These are phyloP conservation scores for Globisporangium okanoganense DNA, from an alignment of 352 stramenopile genomes.

Conservation along the genomic window DNA sequence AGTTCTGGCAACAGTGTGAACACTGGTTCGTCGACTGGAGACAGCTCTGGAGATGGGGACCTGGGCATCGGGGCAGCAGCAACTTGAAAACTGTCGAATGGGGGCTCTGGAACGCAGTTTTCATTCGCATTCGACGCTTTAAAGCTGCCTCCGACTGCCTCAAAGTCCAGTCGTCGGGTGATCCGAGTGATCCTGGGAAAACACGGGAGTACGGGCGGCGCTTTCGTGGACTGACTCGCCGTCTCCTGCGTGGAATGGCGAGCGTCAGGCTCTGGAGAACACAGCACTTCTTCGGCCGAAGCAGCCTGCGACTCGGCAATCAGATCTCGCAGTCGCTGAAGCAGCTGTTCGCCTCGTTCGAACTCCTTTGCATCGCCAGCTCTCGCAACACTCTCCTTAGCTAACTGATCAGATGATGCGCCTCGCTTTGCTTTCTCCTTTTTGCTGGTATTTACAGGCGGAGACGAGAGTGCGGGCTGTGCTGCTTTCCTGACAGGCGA, in stretches of 20 bases:
- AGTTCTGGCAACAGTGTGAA: constrained; percentile 8
- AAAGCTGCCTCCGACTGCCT: constrained; percentile 9
- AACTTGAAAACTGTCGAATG: constrained; percentile 6
- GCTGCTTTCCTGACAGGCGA: background rate
- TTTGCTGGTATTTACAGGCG: constrained; percentile 6
- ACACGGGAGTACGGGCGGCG: constrained; percentile 14
- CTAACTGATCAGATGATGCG: background rate
- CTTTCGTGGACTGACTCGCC: constrained; percentile 14
- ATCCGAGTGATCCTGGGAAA: constrained; percentile 35
- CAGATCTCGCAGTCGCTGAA: constrained; percentile 31
- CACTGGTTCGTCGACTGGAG: constrained; percentile 14
- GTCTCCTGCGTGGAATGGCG: constrained; percentile 5
- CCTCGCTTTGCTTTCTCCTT: constrained; percentile 9
- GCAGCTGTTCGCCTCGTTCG: constrained; percentile 26
- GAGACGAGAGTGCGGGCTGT: constrained; percentile 7
- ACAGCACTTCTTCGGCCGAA: constrained; percentile 19
- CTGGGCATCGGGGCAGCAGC: background rate
- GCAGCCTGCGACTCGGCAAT: constrained; percentile 21
- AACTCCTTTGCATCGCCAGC: constrained; percentile 15
- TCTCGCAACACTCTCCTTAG: constrained; percentile 5
- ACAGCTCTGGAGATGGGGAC: background rate
- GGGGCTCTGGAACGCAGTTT: constrained; percentile 30
- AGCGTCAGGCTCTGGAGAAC: constrained; percentile 20
- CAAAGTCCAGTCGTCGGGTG: constrained; percentile 51
- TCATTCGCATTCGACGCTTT: constrained; percentile 1